A percentile compares a stretch with the other conserved stretches of the same genome.
Conservation (phyloP, 2,329 filamentous ascomycete genomes). For the Pestalotiopsis sp. region DNA sequence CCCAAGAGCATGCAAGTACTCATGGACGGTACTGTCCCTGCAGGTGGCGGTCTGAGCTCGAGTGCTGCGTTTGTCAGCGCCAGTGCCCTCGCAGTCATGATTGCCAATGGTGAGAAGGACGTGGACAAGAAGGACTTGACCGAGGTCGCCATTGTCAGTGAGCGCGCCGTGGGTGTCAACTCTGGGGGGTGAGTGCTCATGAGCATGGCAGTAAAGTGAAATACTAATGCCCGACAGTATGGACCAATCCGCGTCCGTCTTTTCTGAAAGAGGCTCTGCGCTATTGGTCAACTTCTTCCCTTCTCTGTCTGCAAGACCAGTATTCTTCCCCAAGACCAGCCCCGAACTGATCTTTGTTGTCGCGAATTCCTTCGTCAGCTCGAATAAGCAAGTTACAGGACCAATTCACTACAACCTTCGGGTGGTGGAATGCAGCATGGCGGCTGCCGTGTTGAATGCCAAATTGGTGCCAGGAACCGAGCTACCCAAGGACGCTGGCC, state of each 20-base stretch:
- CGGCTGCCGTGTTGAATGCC: constrained; percentile 68
- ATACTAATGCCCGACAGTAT: constrained; percentile 57
- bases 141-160: constrained; percentile 91
- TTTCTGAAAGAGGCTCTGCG: constrained; percentile 81
- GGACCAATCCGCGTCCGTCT: constrained; percentile 96
- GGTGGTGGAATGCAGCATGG: constrained; percentile 92
- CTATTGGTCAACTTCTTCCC: constrained; percentile 91
- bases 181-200: constrained; percentile 72
- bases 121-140: constrained; percentile 91
- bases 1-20: constrained; percentile 83
- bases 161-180: constrained; percentile 93
- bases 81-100: constrained; percentile 83
- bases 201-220: not conserved
- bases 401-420: constrained; percentile 96
- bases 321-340: constrained; percentile 77
- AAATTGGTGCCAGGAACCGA: constrained; percentile 56
- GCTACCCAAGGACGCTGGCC: constrained; percentile 76
- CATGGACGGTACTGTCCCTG: constrained; percentile 88
- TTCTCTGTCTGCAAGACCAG: constrained; percentile 70
- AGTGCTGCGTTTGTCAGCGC: constrained; percentile 93
- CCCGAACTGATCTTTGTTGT: constrained; percentile 90
- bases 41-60: constrained; percentile 88
- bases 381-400: constrained; percentile 92
- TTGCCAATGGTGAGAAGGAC: constrained; percentile 74
- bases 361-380: constrained; percentile 89